Conservation (phyloP, 2,329 filamentous ascomycete genomes). For the Aaosphaeria arxii region DNA sequence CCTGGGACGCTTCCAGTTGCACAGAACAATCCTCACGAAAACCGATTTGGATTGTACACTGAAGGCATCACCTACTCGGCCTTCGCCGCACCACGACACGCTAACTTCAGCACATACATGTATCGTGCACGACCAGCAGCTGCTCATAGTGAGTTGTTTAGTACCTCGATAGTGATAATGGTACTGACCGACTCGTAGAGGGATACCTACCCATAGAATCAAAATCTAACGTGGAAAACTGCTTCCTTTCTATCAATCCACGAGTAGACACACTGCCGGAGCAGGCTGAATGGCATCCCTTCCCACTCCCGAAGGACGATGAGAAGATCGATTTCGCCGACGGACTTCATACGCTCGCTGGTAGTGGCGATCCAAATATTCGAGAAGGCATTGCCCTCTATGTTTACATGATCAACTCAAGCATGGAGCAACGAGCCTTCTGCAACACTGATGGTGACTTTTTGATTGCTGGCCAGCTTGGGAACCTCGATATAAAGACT, state of each 20-base stretch:
- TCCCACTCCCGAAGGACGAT: slow-evolving; percentile 34
- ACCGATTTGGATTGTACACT: slow-evolving; percentile 44
- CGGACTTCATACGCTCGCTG: slow-evolving; percentile 50
- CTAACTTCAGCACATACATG: slow-evolving; percentile 45
- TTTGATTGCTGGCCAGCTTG: slow-evolving; percentile 34
- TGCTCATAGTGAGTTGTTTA: slow-evolving; percentile 34
- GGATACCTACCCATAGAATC: slow-evolving; percentile 23
- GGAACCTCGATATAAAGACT: slow-evolving; percentile 37
- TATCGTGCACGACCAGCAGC: slow-evolving; percentile 44
- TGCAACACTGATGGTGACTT: slow-evolving; percentile 44
- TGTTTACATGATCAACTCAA: slow-evolving; percentile 47
- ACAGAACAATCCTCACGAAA: slow-evolving; percentile 43
- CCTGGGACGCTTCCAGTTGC: slow-evolving; percentile 42
- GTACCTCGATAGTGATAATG: not conserved
- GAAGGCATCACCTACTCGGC: slow-evolving; percentile 46
- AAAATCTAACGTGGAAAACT: slow-evolving; percentile 38
- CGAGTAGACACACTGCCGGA: slow-evolving; percentile 49
- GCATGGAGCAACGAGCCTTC: slow-evolving; percentile 47
- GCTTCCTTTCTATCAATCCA: slow-evolving; percentile 48
- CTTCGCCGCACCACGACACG: slow-evolving; percentile 42
- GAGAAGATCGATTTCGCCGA: slow-evolving; percentile 47
- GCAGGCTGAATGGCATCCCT: slow-evolving; percentile 49
- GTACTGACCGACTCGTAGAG: slow-evolving; percentile 12
- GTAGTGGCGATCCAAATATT: slow-evolving; percentile 51
- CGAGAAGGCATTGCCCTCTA: slow-evolving; percentile 50